Evolutionary conservation across 129 eudicot genomes (phyloP), one percentile per base, ranked within the genome.

Genomic region (Glebionis coronaria): DNA sequence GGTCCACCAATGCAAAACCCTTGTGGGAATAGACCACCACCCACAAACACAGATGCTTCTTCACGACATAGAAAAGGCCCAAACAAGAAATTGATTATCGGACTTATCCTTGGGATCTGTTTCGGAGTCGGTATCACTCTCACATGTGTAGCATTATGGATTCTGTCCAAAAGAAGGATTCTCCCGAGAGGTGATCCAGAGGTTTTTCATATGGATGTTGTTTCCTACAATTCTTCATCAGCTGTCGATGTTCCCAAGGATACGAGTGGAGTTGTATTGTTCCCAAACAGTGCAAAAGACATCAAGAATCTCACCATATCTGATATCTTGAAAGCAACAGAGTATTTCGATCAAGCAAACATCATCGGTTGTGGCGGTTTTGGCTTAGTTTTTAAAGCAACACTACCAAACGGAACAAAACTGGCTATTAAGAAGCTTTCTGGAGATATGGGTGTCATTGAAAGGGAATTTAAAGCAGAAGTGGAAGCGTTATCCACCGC

Each of bases 401-500:
- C 85, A 14, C 61, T 88, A 20, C 76, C 67, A 57, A 73, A 85
- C 44, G 96, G 96, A 44, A 73, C 81, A 27, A 83, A 72, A 71
- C 80, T 88, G 70, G 96, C 96, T 3, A 79, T 88, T 0, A 88
- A 88, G 83, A 88, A 81, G 44, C 92, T 88, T 15, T 78, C 96
- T 16, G 96, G 96, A 56, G 96, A 88, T 68, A 88, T 85, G 96
- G 91, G 96, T 44, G 69, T 88, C 54, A 82, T 88, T 80, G 96
- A 84, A n/a, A 79, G 92, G 75, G 96, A 88, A 73, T 88, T 88
- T 74, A 85, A 88, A 74, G 96, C 96, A 65, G 96, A 88, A 75
- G 92, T 88, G 27, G 92, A 88, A 68, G 92, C 83, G 50, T 76
- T 88, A 68, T 88, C 96, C 14, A 82, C 88, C 40, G 96, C 96